Evolutionary conservation across 495 filamentous ascomycete genomes (phyloP), one percentile per base, ranked within the genome.

Genomic region (Aeminium ludgeri): DNA sequence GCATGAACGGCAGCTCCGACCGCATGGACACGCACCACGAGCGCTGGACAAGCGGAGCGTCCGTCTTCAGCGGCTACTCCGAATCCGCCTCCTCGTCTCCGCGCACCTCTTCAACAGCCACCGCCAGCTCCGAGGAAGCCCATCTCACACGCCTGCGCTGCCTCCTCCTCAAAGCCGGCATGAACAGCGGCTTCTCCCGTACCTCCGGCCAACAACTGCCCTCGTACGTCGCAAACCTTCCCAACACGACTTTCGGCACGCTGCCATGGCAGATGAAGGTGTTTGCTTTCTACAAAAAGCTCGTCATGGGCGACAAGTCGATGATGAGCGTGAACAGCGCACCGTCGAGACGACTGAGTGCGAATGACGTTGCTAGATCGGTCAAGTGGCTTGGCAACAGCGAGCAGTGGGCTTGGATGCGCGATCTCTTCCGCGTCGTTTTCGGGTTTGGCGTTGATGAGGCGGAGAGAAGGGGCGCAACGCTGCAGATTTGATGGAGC

Each of bases 371-470:
- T 32, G 79, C 80, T 10, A 75, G 75, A 52, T 80, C 76, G 34
- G 77, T 89, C 11, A 63, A 65, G 33, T 76, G 78, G 66, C 82
- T 89, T 74, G 66, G 70, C 34, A 69, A 74, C 43, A 64, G 59
- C 23, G 74, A 73, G 34, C 66, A 76, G 47, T 81, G 85, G 55
- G 62, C 62, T 15, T 92, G 82, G 70, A 59, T 92, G 45, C 67
- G 69, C 17, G 86, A 92, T 56, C 60, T 94, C 8, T 92, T 77
- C 61, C 68, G 73, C 34, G 63, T 85, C n/a, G 83, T 92, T 2
- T 86, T 87, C 59, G 83, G 85, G 0, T 82, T 83, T 54, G 73
- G 78, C 41, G 52, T 79, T 19, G 82, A 91, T 45, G 85, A 89
- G 46, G 76, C 73, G 0, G 72, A 38, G 16, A 30, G 46, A 16